A percentile compares a stretch with the other conserved stretches of the same genome.
phyloP scores from a whole-genome alignment of 225 moss, liverwort and hornwort genomes.

The Lunularia cruciata region DNA sequence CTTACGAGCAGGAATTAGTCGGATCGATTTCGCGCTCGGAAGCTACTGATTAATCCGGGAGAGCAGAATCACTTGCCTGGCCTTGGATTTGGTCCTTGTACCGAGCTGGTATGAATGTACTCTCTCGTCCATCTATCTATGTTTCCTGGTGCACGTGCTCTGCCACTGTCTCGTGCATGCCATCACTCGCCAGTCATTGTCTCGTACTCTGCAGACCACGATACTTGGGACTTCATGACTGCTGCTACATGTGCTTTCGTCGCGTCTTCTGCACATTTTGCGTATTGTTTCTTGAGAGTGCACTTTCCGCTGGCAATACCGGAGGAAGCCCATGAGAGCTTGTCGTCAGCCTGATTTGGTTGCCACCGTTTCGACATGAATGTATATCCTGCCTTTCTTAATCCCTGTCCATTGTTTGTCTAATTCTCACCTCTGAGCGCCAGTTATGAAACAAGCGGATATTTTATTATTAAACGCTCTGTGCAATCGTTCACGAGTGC shows the following conservation, averaged over 20 bases:
- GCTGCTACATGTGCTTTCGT: not conserved
- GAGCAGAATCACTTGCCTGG: not conserved
- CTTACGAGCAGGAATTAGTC: not conserved
- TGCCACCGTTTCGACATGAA: not conserved
- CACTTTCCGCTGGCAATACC: not conserved
- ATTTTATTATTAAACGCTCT: no score
- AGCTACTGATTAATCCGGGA: not conserved
- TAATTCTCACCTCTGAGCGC: not conserved
- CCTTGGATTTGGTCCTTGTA: not conserved
- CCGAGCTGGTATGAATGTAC: constrained; percentile 2
- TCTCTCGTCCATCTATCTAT: not conserved
- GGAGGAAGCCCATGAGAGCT: not conserved
- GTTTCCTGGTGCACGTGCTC: not conserved
- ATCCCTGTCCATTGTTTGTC: not conserved
- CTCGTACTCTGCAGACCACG: not conserved
- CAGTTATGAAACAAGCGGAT: no score
- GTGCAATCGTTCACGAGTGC: no score
- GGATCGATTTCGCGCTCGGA: not conserved
- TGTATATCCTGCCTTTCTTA: not conserved
- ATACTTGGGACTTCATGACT: not conserved
- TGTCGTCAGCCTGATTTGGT: not conserved
- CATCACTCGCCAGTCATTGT: not conserved
- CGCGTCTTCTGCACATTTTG: not conserved
- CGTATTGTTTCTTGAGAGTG: not conserved
- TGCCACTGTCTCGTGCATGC: not conserved